Evolutionary conservation across 345 rosid genomes (phyloP).

Genomic region (Adansonia digitata): DNA sequence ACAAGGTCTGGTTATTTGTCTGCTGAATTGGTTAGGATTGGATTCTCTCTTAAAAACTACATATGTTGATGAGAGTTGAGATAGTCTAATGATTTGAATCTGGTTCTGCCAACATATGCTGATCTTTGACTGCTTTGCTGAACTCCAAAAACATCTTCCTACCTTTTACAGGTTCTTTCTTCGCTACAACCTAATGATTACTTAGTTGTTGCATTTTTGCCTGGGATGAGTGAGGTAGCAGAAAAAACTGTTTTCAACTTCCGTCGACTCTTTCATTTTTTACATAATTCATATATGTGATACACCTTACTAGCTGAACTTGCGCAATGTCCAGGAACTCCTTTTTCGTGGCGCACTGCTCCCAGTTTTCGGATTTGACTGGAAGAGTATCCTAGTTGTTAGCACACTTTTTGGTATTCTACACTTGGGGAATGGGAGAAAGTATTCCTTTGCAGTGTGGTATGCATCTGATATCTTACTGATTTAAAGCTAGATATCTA

Average conservation of each 20-base stretch:
- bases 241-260: background rate
- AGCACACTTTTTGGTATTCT: slow-evolving; percentile 67
- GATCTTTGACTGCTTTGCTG: background rate
- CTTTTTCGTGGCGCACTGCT: slow-evolving; percentile 73
- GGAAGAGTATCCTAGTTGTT: slow-evolving; percentile 48
- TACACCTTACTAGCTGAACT: background rate
- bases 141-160: background rate
- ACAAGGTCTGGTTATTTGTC: background rate
- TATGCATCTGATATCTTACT: slow-evolving; percentile 21
- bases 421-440: slow-evolving; percentile 79
- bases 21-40: background rate
- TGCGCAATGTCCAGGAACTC: slow-evolving; percentile 52
- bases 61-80: background rate
- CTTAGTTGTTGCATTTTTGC: slow-evolving; percentile 63
- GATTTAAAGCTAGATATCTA: background rate
- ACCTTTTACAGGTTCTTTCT: slow-evolving; percentile 57
- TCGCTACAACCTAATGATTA: slow-evolving; percentile 82
- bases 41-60: background rate
- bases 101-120: background rate
- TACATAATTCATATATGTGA: background rate
- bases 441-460: slow-evolving; percentile 85
- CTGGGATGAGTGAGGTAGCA: slow-evolving; percentile 79
- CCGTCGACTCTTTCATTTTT: background rate
- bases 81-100: background rate
- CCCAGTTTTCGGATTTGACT: slow-evolving; percentile 66